Evolutionary conservation across 257 asterid species (phyloP).

Genomic region (Gentiana dahurica): DNA sequence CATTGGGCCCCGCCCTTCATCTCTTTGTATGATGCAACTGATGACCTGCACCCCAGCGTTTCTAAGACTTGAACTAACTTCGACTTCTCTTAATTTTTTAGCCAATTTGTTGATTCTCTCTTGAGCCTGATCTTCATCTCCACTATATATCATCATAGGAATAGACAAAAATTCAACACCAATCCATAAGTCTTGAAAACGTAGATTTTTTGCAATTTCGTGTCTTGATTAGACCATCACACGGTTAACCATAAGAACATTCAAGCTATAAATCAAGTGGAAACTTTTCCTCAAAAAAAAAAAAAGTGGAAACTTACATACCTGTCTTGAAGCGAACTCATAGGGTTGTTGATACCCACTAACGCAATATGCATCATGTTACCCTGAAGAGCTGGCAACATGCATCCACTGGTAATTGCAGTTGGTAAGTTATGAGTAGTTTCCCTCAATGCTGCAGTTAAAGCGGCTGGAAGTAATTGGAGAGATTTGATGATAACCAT

Average conservation of each 20-base stretch:
- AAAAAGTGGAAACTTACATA: slow-evolving; percentile 15
- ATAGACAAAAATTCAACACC: neutral
- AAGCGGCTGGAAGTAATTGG: slow-evolving; percentile 69
- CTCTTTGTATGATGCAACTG: slow-evolving; percentile 96
- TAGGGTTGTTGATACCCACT: slow-evolving; percentile 93
- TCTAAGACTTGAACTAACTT: slow-evolving; percentile 70
- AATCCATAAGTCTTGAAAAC: too few species aligned
- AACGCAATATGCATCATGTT: slow-evolving; percentile 95
- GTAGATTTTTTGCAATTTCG: too few species aligned
- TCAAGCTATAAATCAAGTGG: slow-evolving; percentile 1
- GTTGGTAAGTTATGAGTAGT: slow-evolving; percentile 48
- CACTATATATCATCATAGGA: slow-evolving; percentile 37
- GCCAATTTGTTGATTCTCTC: slow-evolving; percentile 89
- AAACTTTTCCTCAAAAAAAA: too few species aligned
- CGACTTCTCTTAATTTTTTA: slow-evolving; percentile 78
- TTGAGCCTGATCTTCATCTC: slow-evolving; percentile 99
- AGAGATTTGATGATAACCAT: slow-evolving; percentile 93
- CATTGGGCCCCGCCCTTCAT: slow-evolving; percentile 98
- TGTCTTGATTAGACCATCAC: too few species aligned
- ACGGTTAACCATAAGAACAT: neutral
- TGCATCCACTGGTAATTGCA: slow-evolving; percentile 22
- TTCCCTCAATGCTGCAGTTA: slow-evolving; percentile 79
- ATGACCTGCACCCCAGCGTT: slow-evolving; percentile 84
- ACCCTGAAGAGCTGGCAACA: slow-evolving; percentile 34
- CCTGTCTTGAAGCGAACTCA: slow-evolving; percentile 98